A percentile compares a stretch with the other conserved stretches of the same genome.
Conservation (phyloP, 768 basidiomycete genomes). For the Calocybe gangraenosa region DNA sequence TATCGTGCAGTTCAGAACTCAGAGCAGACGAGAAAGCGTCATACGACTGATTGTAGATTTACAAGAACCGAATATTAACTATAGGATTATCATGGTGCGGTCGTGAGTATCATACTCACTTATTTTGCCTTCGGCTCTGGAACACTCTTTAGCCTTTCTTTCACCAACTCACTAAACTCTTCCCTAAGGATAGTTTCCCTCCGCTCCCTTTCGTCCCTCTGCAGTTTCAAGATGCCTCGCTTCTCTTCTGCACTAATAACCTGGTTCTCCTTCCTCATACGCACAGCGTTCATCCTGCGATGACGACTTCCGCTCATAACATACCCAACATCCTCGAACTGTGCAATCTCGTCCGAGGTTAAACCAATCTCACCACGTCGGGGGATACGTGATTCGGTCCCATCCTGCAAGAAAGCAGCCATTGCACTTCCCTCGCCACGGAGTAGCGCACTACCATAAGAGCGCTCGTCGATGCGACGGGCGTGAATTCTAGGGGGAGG, state of each 20-base stretch:
- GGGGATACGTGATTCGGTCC: slow-evolving; percentile 83
- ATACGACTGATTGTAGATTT: no score
- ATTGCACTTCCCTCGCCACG: slow-evolving; percentile 97
- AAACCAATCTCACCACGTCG: slow-evolving; percentile 98
- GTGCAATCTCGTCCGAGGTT: slow-evolving; percentile 80
- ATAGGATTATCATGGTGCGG: background rate
- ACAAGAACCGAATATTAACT: no score
- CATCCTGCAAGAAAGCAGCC: slow-evolving; percentile 92
- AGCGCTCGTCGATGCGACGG: slow-evolving; percentile 68
- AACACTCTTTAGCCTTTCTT: slow-evolving; percentile 62
- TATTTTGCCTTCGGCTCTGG: slow-evolving; percentile 10
- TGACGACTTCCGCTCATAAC: slow-evolving; percentile 98
- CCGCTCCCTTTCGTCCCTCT: slow-evolving; percentile 90
- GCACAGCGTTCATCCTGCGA: slow-evolving; percentile 96
- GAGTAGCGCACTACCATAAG: slow-evolving; percentile 85
- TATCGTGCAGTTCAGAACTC: no score
- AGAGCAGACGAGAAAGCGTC: no score
- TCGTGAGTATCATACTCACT: background rate
- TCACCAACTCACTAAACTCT: slow-evolving; percentile 83
- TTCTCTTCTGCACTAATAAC: slow-evolving; percentile 99
- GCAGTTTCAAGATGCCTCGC: slow-evolving; percentile 89
- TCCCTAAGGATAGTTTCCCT: slow-evolving; percentile 86
- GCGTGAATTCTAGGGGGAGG: slow-evolving; percentile 44
- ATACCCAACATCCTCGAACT: slow-evolving; percentile 87
- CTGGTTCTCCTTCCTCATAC: slow-evolving; percentile 99